Evolutionary conservation across 805 yeast species (phyloP), one percentile per base, ranked within the genome.

Genomic region (Brettanomyces anomalus): DNA sequence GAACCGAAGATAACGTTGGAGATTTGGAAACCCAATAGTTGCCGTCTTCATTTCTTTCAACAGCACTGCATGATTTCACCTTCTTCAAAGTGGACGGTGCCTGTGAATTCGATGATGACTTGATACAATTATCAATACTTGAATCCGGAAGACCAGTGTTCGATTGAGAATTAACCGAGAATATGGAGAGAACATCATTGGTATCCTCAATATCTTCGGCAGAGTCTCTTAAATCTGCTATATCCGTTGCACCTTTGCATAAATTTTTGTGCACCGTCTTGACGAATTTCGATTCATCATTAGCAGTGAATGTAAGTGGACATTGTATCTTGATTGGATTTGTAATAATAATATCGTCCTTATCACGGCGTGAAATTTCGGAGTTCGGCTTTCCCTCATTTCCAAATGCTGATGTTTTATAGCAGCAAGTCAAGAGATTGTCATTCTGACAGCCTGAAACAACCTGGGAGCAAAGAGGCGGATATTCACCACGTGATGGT

Each of bases 361-460:
- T 33, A 5, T 43, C 26, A 13, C 41, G 35, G 14, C 16, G 21
- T 35, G 37, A 35, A 16, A 35, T 20, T 11, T 14, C 21, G 24
- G 37, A 35, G 14, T 26, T 24, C 21, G 19, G 5, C 11, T 30
- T 15, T 13, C 14, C 21, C 14, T 32, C 24, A 7, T 32, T n/a
- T 17, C 18, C 44, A 30, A 47, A 42, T 16, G 48, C 43, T 4
- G 61, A 58, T 37, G 53, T 47, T 33, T 71, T 71, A 48, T 72
- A 76, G 49, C 81, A 75, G 46, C 76, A 70, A 4, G 78, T 75
- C 34, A 83, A 56, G 31, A 83, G 57, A 50, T 83, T 83, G 48
- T 81, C 83, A 50, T 77, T 71, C 0, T 70, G 66, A 50, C 83
- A 74, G 39, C 67, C 65, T 16, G 67, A 69, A 33, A 81, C 65